phyloP scores from a whole-genome alignment of 176 grass and related monocot genomes.

The Cymbopogon citratus region DNA sequence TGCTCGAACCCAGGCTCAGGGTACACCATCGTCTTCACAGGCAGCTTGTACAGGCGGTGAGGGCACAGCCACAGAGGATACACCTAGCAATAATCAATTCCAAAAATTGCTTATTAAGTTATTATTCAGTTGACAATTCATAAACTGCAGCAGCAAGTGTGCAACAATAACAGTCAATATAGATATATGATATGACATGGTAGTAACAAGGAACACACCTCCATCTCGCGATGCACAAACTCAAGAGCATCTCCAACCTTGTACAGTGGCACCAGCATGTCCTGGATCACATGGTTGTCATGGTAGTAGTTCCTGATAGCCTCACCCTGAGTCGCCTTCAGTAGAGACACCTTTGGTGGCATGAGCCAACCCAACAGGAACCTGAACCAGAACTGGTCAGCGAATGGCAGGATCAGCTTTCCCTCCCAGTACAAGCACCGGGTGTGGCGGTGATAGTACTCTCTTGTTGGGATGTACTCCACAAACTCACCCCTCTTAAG shows the following conservation, averaged over 20 bases:
- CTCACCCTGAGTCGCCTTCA: slow-evolving; percentile 93
- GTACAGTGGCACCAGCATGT: slow-evolving; percentile 82
- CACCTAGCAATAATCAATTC: too few species aligned
- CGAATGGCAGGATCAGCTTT: slow-evolving; percentile 87
- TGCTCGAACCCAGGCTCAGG: too few species aligned
- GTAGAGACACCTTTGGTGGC: slow-evolving; percentile 94
- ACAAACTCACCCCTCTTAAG: slow-evolving; percentile 83
- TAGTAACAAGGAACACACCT: slow-evolving; percentile 34
- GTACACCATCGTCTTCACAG: too few species aligned
- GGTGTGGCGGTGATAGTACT: slow-evolving; percentile 95
- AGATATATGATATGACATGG: too few species aligned
- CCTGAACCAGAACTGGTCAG: slow-evolving; percentile 95
- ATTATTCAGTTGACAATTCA: too few species aligned
- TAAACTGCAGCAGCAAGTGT: too few species aligned
- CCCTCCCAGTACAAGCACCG: slow-evolving; percentile 92
- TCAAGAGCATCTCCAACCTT: slow-evolving; percentile 86
- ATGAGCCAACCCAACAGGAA: slow-evolving; percentile 81
- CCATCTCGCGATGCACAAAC: slow-evolving; percentile 74
- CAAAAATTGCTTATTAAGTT: too few species aligned
- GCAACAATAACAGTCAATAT: too few species aligned
- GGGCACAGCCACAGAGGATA: too few species aligned
- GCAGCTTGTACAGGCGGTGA: too few species aligned
- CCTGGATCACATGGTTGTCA: slow-evolving; percentile 92
- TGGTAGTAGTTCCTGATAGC: slow-evolving; percentile 95
- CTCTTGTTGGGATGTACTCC: slow-evolving; percentile 88